Conservation (phyloP, 2,329 filamentous ascomycete species). For the Talaromyces sp. region DNA sequence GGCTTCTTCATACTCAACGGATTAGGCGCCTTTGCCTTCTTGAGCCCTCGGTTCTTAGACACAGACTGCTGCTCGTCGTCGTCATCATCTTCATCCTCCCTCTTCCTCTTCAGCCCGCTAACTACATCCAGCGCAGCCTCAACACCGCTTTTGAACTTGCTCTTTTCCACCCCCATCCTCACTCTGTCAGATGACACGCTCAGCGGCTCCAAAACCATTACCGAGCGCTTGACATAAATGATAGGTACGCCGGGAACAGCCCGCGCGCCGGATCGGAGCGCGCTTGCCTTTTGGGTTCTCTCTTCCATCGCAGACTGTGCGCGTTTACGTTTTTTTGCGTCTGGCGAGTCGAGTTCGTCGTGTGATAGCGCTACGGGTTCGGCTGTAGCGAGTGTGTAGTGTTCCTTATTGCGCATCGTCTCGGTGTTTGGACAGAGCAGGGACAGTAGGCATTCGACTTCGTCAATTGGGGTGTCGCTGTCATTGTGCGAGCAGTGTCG, state of each 20-base stretch:
- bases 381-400: conserved; percentile 43
- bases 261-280: conserved; percentile 35
- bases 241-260: conserved; percentile 45
- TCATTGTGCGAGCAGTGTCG: conserved; percentile 45
- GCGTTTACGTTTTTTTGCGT: conserved; percentile 28
- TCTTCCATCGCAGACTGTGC: conserved; percentile 26
- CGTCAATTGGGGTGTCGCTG: conserved; percentile 38
- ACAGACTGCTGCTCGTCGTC: conserved; percentile 16
- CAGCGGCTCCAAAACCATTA: conserved; percentile 47
- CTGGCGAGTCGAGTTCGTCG: conserved; percentile 7
- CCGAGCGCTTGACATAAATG: conserved; percentile 47
- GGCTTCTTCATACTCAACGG: conserved; percentile 46
- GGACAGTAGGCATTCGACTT: conserved; percentile 41
- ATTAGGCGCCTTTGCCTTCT: conserved; percentile 42
- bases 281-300: conserved; percentile 25
- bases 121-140: conserved; percentile 20
- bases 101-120: conserved; percentile 30
- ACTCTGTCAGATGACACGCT: conserved; percentile 39
- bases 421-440: conserved; percentile 35
- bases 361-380: conserved; percentile 25
- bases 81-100: conserved; percentile 19
- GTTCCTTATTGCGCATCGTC: conserved; percentile 43
- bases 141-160: conserved; percentile 42
- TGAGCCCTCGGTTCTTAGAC: conserved; percentile 17
- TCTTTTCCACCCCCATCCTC: conserved; percentile 39